Percentiles rank a stretch among this genome's conserved stretches.
Conservation (phyloP, 352 stramenopile genomes). For the Pythium dissimile region DNA sequence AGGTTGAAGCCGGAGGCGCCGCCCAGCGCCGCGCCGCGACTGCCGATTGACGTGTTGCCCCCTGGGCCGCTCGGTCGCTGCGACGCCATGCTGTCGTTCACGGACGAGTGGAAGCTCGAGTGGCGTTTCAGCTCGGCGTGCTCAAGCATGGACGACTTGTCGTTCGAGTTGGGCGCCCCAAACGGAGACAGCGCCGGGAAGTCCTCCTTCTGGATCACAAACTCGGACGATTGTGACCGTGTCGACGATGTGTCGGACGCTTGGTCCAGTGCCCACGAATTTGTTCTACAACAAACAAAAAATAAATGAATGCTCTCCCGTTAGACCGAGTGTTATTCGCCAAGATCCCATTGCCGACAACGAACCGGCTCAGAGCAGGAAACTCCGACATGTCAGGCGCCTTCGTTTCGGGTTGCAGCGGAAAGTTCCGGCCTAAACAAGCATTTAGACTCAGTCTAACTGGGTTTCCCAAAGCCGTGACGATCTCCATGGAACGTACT, state of each 20-base stretch:
- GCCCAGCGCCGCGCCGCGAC: constrained; percentile 22
- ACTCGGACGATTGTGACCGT: constrained; percentile 61
- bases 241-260: constrained; percentile 29
- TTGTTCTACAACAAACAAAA: too few species aligned
- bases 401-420: constrained; percentile 54
- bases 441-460: too few species aligned
- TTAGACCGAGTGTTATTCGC: neutral
- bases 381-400: constrained; percentile 85
- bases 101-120: constrained; percentile 66
- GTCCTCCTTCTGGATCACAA: constrained; percentile 87
- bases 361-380: constrained; percentile 40
- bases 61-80: constrained; percentile 36
- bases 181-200: constrained; percentile 83
- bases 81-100: constrained; percentile 55
- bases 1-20: neutral
- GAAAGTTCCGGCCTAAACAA: constrained; percentile 46
- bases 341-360: neutral
- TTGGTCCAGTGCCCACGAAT: constrained; percentile 51
- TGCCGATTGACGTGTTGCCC: constrained; percentile 62
- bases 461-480: too few species aligned
- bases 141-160: constrained; percentile 47
- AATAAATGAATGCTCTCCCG: too few species aligned
- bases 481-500: too few species aligned
- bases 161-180: constrained; percentile 28
- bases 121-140: constrained; percentile 57